A percentile compares a stretch with the other conserved stretches of the same genome.
Conservation (phyloP, 352 stramenopile genomes). For the Phytophthora idaei region DNA sequence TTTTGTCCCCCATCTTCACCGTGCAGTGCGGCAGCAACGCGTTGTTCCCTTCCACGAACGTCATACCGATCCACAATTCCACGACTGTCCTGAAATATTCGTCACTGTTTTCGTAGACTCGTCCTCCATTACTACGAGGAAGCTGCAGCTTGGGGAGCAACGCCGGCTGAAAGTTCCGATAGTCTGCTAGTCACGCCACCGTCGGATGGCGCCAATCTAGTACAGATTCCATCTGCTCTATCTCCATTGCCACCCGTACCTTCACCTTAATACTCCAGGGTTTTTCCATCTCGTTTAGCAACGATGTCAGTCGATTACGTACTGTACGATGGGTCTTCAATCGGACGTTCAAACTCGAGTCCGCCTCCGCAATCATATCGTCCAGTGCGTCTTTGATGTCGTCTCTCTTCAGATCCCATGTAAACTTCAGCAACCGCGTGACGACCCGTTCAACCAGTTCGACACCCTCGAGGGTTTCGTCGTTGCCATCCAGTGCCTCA, state of each 20-base stretch:
- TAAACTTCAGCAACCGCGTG: conserved; percentile 68
- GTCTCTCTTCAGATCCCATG: conserved; percentile 59
- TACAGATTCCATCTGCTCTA: neutral
- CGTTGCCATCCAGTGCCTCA: conserved; percentile 42
- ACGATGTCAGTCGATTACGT: conserved; percentile 40
- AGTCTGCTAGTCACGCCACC: conserved; percentile 73
- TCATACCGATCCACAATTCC: conserved; percentile 87
- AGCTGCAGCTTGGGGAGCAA: conserved; percentile 77
- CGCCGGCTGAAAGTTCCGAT: conserved; percentile 72
- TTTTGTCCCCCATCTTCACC: conserved; percentile 50
- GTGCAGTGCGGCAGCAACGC: conserved; percentile 81
- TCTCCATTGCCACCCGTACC: conserved; percentile 7
- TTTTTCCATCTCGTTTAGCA: conserved; percentile 77
- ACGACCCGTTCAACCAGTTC: conserved; percentile 52
- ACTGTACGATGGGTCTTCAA: conserved; percentile 58
- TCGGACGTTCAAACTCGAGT: conserved; percentile 45
- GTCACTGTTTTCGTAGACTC: conserved; percentile 73
- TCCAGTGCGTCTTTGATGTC: conserved; percentile 62
- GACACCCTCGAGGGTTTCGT: conserved; percentile 40
- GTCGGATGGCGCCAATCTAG: conserved; percentile 70
- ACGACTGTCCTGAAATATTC: conserved; percentile 83
- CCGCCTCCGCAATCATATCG: conserved; percentile 64
- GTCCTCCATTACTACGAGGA: conserved; percentile 30
- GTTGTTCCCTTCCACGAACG: conserved; percentile 87
- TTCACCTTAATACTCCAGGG: conserved; percentile 66